A percentile compares a stretch with the other conserved stretches of the same genome.
Evolutionary conservation across 1,139 yeast species (phyloP).

Genomic region (Kurtzmaniella quercitrusa): DNA sequence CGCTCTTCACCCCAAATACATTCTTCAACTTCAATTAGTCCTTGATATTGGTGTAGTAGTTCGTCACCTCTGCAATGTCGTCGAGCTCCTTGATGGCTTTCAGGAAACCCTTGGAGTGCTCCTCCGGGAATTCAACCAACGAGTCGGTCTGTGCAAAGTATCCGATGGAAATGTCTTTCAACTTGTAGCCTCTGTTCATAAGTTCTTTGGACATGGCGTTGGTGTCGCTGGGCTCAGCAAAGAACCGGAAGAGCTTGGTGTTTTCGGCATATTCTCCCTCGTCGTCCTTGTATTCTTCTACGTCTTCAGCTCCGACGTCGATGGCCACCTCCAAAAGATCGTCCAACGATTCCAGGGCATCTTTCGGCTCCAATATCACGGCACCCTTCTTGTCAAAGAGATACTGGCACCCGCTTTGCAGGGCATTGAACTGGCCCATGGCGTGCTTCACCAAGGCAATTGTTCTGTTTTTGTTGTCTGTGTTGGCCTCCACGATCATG

Average conservation of each 20-base stretch:
- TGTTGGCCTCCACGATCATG: conserved; percentile 74
- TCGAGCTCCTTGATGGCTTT: conserved; percentile 63
- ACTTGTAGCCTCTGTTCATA: conserved; percentile 49
- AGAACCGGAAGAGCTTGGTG: conserved; percentile 25
- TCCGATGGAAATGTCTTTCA: conserved; percentile 68
- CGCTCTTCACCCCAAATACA: too few species aligned
- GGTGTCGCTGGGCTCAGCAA: conserved; percentile 62
- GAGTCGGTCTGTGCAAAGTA: conserved; percentile 64
- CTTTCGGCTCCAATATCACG: conserved; percentile 45
- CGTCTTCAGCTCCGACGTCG: conserved; percentile 84
- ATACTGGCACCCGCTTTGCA: conserved; percentile 72
- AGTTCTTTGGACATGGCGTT: conserved; percentile 57
- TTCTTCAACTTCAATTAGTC: conserved; percentile 11
- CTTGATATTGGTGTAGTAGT: conserved; percentile 56
- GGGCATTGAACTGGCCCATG: conserved; percentile 66
- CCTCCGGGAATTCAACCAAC: conserved; percentile 51
- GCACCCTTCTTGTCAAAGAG: conserved; percentile 77
- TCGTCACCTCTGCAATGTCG: conserved; percentile 76
- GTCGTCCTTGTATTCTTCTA: conserved; percentile 47
- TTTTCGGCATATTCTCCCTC: conserved; percentile 37
- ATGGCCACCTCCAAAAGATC: conserved; percentile 66
- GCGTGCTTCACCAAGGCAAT: conserved; percentile 72
- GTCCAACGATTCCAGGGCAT: conserved; percentile 46
- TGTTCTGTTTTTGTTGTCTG: conserved; percentile 86
- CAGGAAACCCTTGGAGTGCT: conserved; percentile 45